These are phyloP conservation scores for Salvia sclarea DNA, from an alignment of 305 asterid genomes.

Conservation along the genomic window DNA sequence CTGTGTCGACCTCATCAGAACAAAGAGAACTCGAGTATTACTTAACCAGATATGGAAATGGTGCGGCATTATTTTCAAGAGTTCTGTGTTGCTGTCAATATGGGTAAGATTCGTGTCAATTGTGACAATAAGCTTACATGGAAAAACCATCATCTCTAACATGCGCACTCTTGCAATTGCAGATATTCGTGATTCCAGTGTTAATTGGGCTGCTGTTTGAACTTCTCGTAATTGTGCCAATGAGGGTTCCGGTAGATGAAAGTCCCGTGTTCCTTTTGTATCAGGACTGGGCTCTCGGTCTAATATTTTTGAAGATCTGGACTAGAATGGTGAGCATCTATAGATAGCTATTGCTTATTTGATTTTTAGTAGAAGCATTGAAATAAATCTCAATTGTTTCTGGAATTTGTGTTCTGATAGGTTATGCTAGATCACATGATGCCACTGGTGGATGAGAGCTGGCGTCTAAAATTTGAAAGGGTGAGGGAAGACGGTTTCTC, in stretches of 20 bases:
- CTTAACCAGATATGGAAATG: slow-evolving; percentile 80
- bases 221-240: slow-evolving; percentile 92
- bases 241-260: slow-evolving; percentile 96
- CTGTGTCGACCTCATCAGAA: slow-evolving; percentile 65
- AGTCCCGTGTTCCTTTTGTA: slow-evolving; percentile 95
- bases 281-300: slow-evolving; percentile 98
- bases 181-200: slow-evolving; percentile 91
- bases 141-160: slow-evolving; percentile 12
- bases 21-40: slow-evolving; percentile 65
- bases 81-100: slow-evolving; percentile 74
- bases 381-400: background rate
- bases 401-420: slow-evolving; percentile 37
- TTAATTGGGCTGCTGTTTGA: slow-evolving; percentile 93
- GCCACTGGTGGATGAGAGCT: slow-evolving; percentile 91
- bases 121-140: background rate
- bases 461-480: slow-evolving; percentile 91
- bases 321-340: slow-evolving; percentile 90
- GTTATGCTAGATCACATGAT: slow-evolving; percentile 93
- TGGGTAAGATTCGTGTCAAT: slow-evolving; percentile 62
- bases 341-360: background rate
- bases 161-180: slow-evolving; percentile 26
- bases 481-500: slow-evolving; percentile 96
- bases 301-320: slow-evolving; percentile 94
- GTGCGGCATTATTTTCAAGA: slow-evolving; percentile 87
- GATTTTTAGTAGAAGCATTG: background rate